Evolutionary conservation across 352 stramenopile genomes (phyloP).

Genomic region (Blastocystis sp.): DNA sequence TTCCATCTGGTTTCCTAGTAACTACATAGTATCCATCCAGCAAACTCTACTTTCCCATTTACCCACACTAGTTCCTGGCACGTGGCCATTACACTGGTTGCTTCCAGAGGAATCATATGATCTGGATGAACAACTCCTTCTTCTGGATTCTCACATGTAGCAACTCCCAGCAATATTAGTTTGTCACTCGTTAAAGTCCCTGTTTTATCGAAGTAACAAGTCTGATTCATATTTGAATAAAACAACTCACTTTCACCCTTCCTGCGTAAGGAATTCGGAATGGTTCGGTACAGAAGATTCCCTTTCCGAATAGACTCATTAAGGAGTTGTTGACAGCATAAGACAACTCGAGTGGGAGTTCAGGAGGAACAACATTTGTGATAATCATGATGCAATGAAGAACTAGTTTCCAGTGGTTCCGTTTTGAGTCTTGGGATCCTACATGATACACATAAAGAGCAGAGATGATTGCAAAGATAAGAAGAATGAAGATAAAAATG

Average conservation of each 20-base stretch:
- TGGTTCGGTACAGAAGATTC: slow-evolving; percentile 93
- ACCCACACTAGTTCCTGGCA: slow-evolving; percentile 96
- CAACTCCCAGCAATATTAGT: slow-evolving; percentile 82
- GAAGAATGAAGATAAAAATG: slow-evolving; percentile 85
- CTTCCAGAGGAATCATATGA: background rate
- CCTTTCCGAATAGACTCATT: slow-evolving; percentile 82
- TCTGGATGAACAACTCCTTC: background rate
- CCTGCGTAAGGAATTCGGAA: slow-evolving; percentile 93
- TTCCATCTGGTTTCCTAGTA: slow-evolving; percentile 95
- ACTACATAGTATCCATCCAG: background rate
- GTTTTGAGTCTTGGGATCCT: slow-evolving; percentile 73
- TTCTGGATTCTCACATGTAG: background rate
- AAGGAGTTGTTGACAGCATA: slow-evolving; percentile 93
- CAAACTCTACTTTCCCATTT: slow-evolving; percentile 73
- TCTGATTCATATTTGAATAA: slow-evolving; percentile 68
- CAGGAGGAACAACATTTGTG: slow-evolving; percentile 92
- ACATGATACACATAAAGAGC: slow-evolving; percentile 84
- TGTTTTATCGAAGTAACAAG: slow-evolving; percentile 95
- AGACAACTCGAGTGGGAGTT: slow-evolving; percentile 93
- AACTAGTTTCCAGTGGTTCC: slow-evolving; percentile 88
- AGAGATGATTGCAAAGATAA: slow-evolving; percentile 89
- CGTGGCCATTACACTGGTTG: slow-evolving; percentile 67
- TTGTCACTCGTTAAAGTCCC: slow-evolving; percentile 93
- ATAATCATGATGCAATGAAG: slow-evolving; percentile 97
- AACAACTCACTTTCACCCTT: slow-evolving; percentile 70